Percentiles rank a stretch among this genome's conserved stretches.
phyloP scores from a whole-genome alignment of 225 moss, liverwort and hornwort genomes.

The Bryoerythrophyllum caledonicum region DNA sequence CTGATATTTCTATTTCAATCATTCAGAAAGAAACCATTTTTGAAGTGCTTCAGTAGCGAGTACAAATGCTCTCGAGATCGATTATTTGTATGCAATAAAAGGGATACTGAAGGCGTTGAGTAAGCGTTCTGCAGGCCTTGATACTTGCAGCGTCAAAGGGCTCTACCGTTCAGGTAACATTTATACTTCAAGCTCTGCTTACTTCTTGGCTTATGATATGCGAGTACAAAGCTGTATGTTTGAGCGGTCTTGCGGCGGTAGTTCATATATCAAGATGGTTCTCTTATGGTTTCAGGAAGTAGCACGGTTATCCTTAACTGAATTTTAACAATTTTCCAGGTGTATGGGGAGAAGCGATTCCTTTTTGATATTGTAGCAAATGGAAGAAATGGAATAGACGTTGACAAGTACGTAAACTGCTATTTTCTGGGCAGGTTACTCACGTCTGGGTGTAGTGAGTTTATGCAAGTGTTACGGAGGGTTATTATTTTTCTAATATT shows the following conservation, averaged over 20 bases:
- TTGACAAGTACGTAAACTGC: conserved; percentile 76
- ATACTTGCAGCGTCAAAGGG: conserved; percentile 66
- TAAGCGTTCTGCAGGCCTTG: conserved; percentile 58
- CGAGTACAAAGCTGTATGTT: background rate
- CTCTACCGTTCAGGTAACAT: conserved; percentile 41
- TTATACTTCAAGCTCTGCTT: conserved; percentile 5
- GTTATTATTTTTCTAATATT: background rate
- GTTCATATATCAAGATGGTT: conserved; percentile 8
- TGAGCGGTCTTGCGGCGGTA: conserved; percentile 6
- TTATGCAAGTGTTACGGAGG: conserved; percentile 6
- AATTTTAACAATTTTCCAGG: conserved; percentile 44
- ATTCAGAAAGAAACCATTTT: background rate
- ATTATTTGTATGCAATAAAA: conserved; percentile 1
- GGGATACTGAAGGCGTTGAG: conserved; percentile 15
- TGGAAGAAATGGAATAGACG: conserved; percentile 95
- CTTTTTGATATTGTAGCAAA: conserved; percentile 94
- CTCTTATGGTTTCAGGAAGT: conserved; percentile 18
- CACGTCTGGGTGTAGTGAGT: background rate
- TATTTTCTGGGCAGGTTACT: conserved; percentile 4
- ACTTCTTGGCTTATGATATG: background rate
- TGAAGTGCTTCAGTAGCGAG: background rate
- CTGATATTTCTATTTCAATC: background rate
- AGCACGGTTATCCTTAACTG: conserved; percentile 19
- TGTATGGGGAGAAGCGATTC: conserved; percentile 69
- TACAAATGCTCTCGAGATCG: background rate